phyloP scores from a whole-genome alignment of 225 moss, liverwort and hornwort species.

The Straminergon stramineum region DNA sequence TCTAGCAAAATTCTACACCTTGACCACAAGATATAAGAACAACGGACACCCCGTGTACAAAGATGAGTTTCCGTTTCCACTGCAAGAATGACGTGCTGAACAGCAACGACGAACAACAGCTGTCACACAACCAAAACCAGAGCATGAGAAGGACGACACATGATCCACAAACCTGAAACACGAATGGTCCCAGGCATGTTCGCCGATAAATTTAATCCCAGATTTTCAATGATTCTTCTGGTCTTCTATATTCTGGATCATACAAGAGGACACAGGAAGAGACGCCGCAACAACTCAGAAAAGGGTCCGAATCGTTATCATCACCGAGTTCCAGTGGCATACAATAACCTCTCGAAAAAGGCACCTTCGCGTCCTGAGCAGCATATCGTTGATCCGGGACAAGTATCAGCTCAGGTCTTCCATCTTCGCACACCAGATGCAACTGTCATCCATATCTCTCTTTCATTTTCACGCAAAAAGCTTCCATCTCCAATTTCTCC shows the following conservation, averaged over 20 bases:
- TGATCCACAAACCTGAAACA: slow-evolving; percentile 43
- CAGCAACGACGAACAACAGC: neutral
- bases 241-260: neutral
- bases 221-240: neutral
- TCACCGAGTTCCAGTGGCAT: neutral
- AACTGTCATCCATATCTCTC: neutral
- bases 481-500: neutral
- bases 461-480: neutral
- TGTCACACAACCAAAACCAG: neutral
- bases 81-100: neutral
- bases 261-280: neutral
- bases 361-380: neutral
- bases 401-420: neutral
- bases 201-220: neutral
- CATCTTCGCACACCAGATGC: neutral
- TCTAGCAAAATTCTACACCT: neutral
- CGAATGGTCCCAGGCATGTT: slow-evolving; percentile 68
- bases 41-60: neutral
- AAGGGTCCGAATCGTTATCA: neutral
- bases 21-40: neutral
- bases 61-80: neutral
- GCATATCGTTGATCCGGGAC: neutral
- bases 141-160: neutral
- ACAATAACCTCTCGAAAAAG: neutral
- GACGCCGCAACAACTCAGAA: neutral